Base-by-base conservation (phyloP, 73 alveolate species). In the Paramecium caudatum region DNA sequence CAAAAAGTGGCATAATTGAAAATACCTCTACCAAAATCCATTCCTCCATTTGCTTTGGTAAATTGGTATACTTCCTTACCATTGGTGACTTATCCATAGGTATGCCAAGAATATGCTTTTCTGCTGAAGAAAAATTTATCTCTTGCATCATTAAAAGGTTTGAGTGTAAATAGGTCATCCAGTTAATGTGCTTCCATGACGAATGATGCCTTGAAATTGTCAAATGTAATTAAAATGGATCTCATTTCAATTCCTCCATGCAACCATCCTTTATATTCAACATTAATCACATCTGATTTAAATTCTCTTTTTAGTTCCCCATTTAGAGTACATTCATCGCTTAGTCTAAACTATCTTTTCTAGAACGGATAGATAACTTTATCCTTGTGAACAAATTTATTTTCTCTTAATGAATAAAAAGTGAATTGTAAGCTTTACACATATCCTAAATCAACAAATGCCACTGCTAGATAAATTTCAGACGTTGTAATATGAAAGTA, bases 21-120 rank as follows among this genome's bases (percentile, higher is more conserved):
- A 15, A 74, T 45, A 7, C 88, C 88, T 43, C 88, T 74, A 1
- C 88, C 88, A 13, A 23, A 74, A 21, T 74, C 88, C 39, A 41
- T 41, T 36, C 88, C 88, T 36, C 47, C 68, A 74, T 37, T 70
- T 8, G 69, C 68, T 13, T 74, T 74, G 7, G 43, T 41, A 21
- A 74, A 45, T 45, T 32, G 25, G 12, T 68, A 43, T 16, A 15
- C 12, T 33, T 68, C 46, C 21, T 68, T 68, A 1, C 19, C 6
- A 19, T 41, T 39, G 36, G 17, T 4, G 9, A 74, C 43, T 8
- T 16, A 16, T 13, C 88, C 88, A 41, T 37, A 41, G 16, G 68
- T 7, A 74, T 74, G 43, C 88, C 88, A 74, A 15, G 43, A 34
- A 74, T 74, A 74, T 2, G 88, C 25, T 74, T 74, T 74, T 37